Percentiles rank a stretch among this genome's conserved stretches.
Conservation (phyloP, 768 basidiomycete species). For the Leccinum uliginosum region DNA sequence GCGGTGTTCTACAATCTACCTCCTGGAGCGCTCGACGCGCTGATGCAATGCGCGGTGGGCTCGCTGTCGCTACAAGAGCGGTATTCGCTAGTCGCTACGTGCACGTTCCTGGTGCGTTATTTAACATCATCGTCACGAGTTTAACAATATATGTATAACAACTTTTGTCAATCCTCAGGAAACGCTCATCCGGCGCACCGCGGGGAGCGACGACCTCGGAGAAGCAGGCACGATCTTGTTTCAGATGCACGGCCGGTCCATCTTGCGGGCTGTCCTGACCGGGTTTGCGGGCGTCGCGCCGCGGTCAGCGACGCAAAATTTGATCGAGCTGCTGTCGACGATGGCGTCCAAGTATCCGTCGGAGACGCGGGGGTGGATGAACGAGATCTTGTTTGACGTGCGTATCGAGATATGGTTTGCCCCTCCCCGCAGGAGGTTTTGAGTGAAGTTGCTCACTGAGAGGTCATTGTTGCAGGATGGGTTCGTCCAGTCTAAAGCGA, state of each 20-base stretch:
- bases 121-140: background rate
- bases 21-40: conserved; percentile 55
- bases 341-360: conserved; percentile 55
- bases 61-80: conserved; percentile 74
- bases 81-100: conserved; percentile 79
- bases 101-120: conserved; percentile 78
- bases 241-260: conserved; percentile 51
- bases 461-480: conserved; percentile 45
- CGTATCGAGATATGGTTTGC: background rate
- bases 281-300: conserved; percentile 87
- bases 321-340: conserved; percentile 76
- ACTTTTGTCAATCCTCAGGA: conserved; percentile 36
- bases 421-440: no score
- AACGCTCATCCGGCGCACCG: conserved; percentile 61
- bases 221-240: conserved; percentile 51
- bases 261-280: conserved; percentile 69
- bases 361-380: conserved; percentile 66
- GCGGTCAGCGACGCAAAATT: conserved; percentile 74
- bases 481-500: conserved; percentile 72
- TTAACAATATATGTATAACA: background rate
- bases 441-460: no score
- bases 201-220: conserved; percentile 56
- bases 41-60: conserved; percentile 65
- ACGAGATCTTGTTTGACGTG: conserved; percentile 52
- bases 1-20: conserved; percentile 59